phyloP scores from a whole-genome alignment of 352 stramenopile genomes.

The Globisporangium spiculum region DNA sequence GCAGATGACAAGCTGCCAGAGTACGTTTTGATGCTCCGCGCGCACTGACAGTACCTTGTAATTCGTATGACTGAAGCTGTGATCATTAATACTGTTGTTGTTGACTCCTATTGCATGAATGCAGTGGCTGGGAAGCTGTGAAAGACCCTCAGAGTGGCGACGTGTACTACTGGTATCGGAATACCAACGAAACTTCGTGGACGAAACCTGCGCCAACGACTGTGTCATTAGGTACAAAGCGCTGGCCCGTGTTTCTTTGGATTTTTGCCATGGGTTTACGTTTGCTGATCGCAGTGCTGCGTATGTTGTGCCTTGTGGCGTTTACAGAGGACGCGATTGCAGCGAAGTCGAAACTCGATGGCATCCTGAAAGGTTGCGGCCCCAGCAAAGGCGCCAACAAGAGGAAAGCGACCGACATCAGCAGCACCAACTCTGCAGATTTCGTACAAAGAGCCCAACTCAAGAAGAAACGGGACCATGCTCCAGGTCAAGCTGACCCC shows the following conservation, averaged over 20 bases:
- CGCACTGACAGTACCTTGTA: no score
- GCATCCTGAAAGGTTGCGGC: constrained; percentile 46
- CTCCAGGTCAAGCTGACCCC: not conserved
- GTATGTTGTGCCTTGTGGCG: not conserved
- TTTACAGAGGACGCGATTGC: constrained; percentile 46
- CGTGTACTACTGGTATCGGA: constrained; percentile 74
- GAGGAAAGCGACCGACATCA: not conserved
- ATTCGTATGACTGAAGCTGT: no score
- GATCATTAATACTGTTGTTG: not conserved
- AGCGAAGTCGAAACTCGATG: constrained; percentile 62
- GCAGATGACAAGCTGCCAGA: not conserved
- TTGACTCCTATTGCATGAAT: not conserved
- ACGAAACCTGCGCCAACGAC: constrained; percentile 39
- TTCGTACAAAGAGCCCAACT: not conserved
- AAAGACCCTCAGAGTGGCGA: constrained; percentile 47
- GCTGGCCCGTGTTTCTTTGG: not conserved
- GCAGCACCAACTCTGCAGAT: not conserved
- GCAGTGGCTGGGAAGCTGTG: constrained; percentile 65
- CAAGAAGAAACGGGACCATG: constrained; percentile 2
- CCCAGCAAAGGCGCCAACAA: not conserved
- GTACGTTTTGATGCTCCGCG: not conserved
- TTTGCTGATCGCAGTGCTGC: not conserved
- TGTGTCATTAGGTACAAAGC: constrained; percentile 48
- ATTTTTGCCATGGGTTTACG: not conserved
- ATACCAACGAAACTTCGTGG: constrained; percentile 78